Conservation (phyloP, 1,139 yeast species). For the Blastobotrys serpentis region DNA sequence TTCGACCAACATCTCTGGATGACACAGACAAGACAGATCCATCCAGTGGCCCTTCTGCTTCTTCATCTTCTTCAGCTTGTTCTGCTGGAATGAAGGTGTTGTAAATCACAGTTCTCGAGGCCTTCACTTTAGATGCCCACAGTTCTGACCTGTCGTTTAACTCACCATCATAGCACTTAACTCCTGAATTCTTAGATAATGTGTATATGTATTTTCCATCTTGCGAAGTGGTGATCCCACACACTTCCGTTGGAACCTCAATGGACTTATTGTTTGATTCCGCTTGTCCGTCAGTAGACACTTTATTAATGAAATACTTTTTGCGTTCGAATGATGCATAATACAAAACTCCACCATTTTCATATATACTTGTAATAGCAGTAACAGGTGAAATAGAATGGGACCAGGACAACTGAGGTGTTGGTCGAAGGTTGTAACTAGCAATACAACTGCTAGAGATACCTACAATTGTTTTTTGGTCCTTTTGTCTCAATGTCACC, state of each 20-base stretch:
- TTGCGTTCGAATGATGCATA: conserved; percentile 33
- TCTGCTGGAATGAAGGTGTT: conserved; percentile 19
- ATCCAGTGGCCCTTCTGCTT: conserved; percentile 25
- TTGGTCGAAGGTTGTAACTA: conserved; percentile 69
- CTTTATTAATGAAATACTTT: conserved; percentile 26
- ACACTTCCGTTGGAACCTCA: conserved; percentile 20
- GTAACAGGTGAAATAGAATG: conserved; percentile 66
- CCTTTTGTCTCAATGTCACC: conserved; percentile 18
- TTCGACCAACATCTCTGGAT: conserved; percentile 21
- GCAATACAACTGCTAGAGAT: conserved; percentile 76
- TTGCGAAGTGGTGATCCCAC: conserved; percentile 20
- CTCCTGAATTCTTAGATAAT: conserved; percentile 24
- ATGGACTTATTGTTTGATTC: conserved; percentile 17
- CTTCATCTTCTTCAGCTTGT: conserved; percentile 15
- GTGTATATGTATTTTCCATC: conserved; percentile 22
- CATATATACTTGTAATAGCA: conserved; percentile 39
- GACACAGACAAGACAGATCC: conserved; percentile 29
- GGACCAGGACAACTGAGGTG: conserved; percentile 77
- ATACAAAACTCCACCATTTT: conserved; percentile 15
- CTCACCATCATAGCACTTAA: conserved; percentile 21
- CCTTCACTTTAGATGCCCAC: conserved; percentile 26
- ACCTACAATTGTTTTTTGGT: conserved; percentile 48
- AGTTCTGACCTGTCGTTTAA: conserved; percentile 16
- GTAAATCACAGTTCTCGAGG: conserved; percentile 24
- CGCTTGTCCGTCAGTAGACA: conserved; percentile 18